Evolutionary conservation across 805 yeast species (phyloP), one percentile per base, ranked within the genome.

Genomic region (Jamesozyma gamospora): DNA sequence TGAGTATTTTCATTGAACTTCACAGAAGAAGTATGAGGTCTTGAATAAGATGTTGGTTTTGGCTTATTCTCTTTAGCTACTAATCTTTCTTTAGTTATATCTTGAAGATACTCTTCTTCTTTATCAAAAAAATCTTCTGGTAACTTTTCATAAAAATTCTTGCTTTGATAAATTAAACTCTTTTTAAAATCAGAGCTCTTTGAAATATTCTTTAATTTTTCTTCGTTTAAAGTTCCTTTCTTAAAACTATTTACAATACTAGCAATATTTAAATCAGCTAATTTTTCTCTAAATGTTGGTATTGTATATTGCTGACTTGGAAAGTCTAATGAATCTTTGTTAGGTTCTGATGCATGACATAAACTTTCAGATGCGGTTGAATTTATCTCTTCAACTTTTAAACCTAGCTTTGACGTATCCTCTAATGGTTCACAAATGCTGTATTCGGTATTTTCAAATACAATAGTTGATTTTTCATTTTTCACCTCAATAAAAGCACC

Each of bases 231-330:
- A 1, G 48, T 46, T 4, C 53, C 56, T 8, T 41, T 41, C 14
- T 37, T 39, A 28, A 53, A 40, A 32, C 45, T 43, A 19, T 40
- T 42, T 13, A 53, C 40, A 18, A 53, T 43, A 14, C 44, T 41
- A 4, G 52, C 30, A 13, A 50, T 43, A 27, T 44, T 49, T 7
- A 47, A 21, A 9, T 43, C 34, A 1, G 37, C 35, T 14, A 39
- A 34, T 25, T 40, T 37, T 15, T 43, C 44, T 35, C 55, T 46
- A 50, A 72, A 62, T 16, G 77, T 71, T 29, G 77, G 77, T 52
- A 72, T 66, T 42, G 56, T 49, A 14, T 43, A 44, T 7, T 47
- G 24, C 30, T 45, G 44, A 30, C 50, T 51, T 24, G 35, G 18
- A 17, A 25, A 25, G 9, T 28, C 21, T 9, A 40, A 34, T 12